Percentiles rank a stretch among this genome's conserved stretches.
phyloP scores from a whole-genome alignment of 2,329 filamentous ascomycete genomes.

The Leptographium galeiforme region DNA sequence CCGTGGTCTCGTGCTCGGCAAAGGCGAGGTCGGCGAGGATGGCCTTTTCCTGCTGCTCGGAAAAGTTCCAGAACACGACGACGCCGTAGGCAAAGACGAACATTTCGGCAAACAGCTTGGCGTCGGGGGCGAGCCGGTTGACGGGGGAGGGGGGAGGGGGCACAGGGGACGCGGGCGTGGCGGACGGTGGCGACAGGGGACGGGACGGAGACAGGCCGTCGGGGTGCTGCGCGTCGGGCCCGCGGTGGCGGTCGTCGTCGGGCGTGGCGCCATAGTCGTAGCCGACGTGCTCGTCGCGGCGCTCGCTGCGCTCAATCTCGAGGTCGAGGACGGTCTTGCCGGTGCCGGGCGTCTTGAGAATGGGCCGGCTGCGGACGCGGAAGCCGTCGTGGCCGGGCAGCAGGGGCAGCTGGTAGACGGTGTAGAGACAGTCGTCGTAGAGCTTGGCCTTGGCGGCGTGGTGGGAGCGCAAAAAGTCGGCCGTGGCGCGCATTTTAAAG shows the following conservation, averaged over 20 bases:
- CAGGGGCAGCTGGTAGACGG: constrained; percentile 83
- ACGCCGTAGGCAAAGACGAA: constrained; percentile 97
- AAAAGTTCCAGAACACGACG: constrained; percentile 98
- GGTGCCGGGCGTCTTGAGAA: constrained; percentile 76
- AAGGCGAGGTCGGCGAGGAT: constrained; percentile 92
- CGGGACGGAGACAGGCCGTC: not conserved
- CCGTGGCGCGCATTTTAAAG: constrained; percentile 80
- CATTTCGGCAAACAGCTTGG: constrained; percentile 80
- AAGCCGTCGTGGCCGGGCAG: constrained; percentile 79
- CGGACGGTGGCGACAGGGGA: too few species aligned
- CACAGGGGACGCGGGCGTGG: too few species aligned
- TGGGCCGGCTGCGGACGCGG: constrained; percentile 75
- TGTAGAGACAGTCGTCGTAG: constrained; percentile 95
- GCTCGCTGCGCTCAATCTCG: constrained; percentile 89
- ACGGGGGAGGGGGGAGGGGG: constrained; percentile 28
- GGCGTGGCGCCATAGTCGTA: constrained; percentile 61
- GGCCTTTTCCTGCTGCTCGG: constrained; percentile 89
- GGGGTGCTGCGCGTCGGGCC: not conserved
- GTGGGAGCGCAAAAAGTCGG: constrained; percentile 73
- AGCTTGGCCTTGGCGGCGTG: constrained; percentile 89
- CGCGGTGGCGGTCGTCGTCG: too few species aligned
- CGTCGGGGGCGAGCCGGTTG: constrained; percentile 52
- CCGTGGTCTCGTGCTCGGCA: constrained; percentile 44
- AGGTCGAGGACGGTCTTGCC: constrained; percentile 88
- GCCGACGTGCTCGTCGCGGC: constrained; percentile 77